Evolutionary conservation across 1,284 basidiomycete genomes (phyloP), one percentile per base, ranked within the genome.

Genomic region (Termitomyces sp.): DNA sequence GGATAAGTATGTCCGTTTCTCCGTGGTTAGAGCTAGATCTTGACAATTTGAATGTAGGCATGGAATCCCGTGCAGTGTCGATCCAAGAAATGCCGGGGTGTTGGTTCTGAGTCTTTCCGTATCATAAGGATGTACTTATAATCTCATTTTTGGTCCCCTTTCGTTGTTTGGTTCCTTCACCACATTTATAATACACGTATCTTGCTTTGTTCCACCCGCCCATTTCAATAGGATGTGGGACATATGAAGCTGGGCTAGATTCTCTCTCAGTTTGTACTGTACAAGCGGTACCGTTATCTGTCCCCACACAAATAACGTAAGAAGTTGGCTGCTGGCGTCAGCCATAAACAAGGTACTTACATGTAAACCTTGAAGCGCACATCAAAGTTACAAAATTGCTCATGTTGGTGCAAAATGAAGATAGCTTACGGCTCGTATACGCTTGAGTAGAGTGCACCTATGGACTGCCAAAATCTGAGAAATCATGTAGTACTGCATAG

Each of bases 1-100:
- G 84, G 66, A 76, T 52, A 80, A 80, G 83, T 84, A 59, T 28
- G 56, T 52, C 26, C 3, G 6, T 47, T 41, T 24, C 17, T 54
- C 74, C 33, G 43, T 57, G n/a, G 38, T 38, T 33, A 5, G 21
- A 24, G n/a, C n/a, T 31, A n/a, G 13, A 28, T 33, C 24, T 21
- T 49, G 48, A 39, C 31, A 41, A 42, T 28, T 30, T 12, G 15
- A 17, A 33, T 53, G 6, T n/a, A 73, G 71, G 43, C 61, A 67
- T 24, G 61, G 61, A 12, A 69, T 74, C 56, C 61, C 65, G 17
- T 72, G 68, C 52, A 56, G 48, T 21, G 61, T 67, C 12, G 64
- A 69, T 36, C 46, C 58, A 6, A 47, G 30, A 34, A 70, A 70
- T 53, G 39, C 62, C 10, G 67, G 67, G 21, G 58, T 69, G 13